Evolutionary conservation across 345 rosid genomes (phyloP).

Genomic region (Aegle marmelos): DNA sequence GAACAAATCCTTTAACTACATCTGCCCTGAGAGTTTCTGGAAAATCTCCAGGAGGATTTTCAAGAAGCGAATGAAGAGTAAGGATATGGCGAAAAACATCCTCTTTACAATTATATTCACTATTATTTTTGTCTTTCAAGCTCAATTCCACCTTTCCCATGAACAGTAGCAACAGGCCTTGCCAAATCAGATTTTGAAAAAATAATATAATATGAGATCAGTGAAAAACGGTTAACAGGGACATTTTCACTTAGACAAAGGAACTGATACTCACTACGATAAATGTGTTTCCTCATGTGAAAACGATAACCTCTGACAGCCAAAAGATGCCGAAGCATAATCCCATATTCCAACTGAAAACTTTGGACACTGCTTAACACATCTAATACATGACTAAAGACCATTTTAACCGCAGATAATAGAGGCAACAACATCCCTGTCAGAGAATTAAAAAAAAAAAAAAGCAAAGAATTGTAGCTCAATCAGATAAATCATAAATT

Average conservation of each 20-base stretch:
- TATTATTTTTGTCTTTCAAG: constrained; percentile 40
- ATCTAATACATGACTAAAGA: constrained; percentile 71
- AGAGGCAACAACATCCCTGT: constrained; percentile 63
- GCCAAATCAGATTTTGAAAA: constrained; percentile 21
- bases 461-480: background rate
- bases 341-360: constrained; percentile 85
- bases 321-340: constrained; percentile 73
- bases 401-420: constrained; percentile 58
- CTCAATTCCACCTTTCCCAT: constrained; percentile 68
- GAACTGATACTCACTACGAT: constrained; percentile 53
- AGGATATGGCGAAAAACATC: constrained; percentile 67
- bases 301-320: constrained; percentile 60
- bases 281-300: constrained; percentile 70
- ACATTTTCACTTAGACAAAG: constrained; percentile 12
- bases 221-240: background rate
- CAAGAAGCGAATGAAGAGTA: constrained; percentile 76
- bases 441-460: background rate
- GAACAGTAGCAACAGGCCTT: constrained; percentile 66
- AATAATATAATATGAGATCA: constrained; percentile 11
- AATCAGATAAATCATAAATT: background rate
- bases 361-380: constrained; percentile 67
- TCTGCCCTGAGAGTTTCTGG: constrained; percentile 62
- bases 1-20: constrained; percentile 58
- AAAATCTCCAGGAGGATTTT: constrained; percentile 88
- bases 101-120: constrained; percentile 61